Conservation (phyloP, 192 early-diverging fungal genomes). For the Chytriomyces hyalinus region DNA sequence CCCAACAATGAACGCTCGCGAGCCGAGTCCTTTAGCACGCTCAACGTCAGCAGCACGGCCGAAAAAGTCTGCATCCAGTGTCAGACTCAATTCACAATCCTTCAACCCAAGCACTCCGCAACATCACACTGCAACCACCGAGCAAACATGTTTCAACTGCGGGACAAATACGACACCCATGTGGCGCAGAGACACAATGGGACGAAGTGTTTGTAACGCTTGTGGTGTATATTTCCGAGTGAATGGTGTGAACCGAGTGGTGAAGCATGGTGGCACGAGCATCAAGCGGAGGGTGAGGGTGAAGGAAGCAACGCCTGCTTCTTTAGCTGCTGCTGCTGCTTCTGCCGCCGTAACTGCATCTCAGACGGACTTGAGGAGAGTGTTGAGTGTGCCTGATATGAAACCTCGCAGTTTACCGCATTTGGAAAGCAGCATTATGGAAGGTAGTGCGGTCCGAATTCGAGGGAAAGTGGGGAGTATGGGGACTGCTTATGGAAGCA, state of each 20-base stretch:
- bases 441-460: no score
- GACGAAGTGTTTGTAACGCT: slow-evolving; percentile 81
- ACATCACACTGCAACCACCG: neutral
- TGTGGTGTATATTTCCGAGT: slow-evolving; percentile 86
- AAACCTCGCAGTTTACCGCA: neutral
- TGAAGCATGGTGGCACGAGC: slow-evolving; percentile 63
- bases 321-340: no score
- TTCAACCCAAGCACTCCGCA: neutral
- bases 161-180: slow-evolving; percentile 35
- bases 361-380: neutral
- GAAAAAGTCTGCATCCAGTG: neutral
- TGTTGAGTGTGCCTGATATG: slow-evolving; percentile 16
- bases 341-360: no score
- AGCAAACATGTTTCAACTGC: slow-evolving; percentile 1
- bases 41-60: neutral
- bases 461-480: neutral
- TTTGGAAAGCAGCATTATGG: no score
- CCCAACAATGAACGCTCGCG: no score
- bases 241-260: slow-evolving; percentile 69
- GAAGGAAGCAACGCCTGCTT: neutral
- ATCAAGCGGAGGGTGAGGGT: slow-evolving; percentile 13
- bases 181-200: slow-evolving; percentile 47
- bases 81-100: neutral
- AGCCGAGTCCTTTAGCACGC: no score
- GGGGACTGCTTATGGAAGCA: neutral